These are phyloP conservation scores for Fonsecaea erecta DNA, from an alignment of 2,329 filamentous ascomycete genomes.

Conservation along the genomic window DNA sequence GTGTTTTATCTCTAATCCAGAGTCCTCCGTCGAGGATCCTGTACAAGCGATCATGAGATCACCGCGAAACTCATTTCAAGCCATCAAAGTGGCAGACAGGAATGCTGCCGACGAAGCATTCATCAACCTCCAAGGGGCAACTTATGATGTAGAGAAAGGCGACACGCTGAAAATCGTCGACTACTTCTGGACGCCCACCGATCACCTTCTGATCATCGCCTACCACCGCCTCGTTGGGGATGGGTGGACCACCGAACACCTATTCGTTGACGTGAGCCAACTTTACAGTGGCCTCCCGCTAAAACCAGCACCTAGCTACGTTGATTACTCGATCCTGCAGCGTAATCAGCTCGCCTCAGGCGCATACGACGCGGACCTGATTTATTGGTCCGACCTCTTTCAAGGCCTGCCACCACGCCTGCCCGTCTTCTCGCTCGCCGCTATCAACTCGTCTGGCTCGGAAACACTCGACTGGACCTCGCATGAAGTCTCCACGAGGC, in stretches of 20 bases:
- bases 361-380: slow-evolving; percentile 19
- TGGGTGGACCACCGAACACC: slow-evolving; percentile 22
- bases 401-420: slow-evolving; percentile 19
- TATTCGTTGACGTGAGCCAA: slow-evolving; percentile 18
- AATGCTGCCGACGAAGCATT: slow-evolving; percentile 6
- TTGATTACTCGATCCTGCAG: slow-evolving; percentile 20
- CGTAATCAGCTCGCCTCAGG: slow-evolving; percentile 16
- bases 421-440: slow-evolving; percentile 7
- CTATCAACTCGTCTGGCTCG: background rate
- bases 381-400: slow-evolving; percentile 18
- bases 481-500: background rate
- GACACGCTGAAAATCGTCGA: slow-evolving; percentile 22
- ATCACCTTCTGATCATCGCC: slow-evolving; percentile 21
- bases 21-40: background rate
- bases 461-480: slow-evolving; percentile 1
- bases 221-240: slow-evolving; percentile 20
- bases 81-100: background rate
- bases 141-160: slow-evolving; percentile 19
- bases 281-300: slow-evolving; percentile 19
- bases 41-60: background rate
- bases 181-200: slow-evolving; percentile 22
- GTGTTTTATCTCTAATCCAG: slow-evolving; percentile 11
- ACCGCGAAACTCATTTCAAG: background rate
- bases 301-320: slow-evolving; percentile 17
- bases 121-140: slow-evolving; percentile 14